Conservation (phyloP, 176 grass and related monocot genomes). For the Carex cristatella region DNA sequence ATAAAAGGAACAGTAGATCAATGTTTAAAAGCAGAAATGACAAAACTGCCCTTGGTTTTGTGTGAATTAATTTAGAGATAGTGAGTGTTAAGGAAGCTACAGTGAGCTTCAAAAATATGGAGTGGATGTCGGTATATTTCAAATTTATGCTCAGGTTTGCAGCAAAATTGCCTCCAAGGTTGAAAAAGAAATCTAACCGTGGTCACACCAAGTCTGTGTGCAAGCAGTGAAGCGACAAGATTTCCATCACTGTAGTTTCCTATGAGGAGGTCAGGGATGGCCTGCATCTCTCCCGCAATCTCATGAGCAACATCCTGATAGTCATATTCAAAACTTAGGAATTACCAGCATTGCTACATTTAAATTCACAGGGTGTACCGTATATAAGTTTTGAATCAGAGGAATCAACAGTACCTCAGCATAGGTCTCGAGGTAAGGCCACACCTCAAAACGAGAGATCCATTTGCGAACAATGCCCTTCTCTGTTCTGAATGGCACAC, state of each 20-base stretch:
- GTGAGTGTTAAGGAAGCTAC: neutral
- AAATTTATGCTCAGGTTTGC: neutral
- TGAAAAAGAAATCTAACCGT: conserved; percentile 39
- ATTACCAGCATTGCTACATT: neutral
- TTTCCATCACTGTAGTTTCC: conserved; percentile 99
- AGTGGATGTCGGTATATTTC: neutral
- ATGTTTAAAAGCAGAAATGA: neutral
- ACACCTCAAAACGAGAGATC: conserved; percentile 99
- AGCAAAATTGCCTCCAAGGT: neutral
- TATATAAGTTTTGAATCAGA: neutral
- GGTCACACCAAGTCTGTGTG: conserved; percentile 91
- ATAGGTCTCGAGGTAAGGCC: conserved; percentile 96
- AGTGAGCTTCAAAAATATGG: neutral
- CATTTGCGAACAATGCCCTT: conserved; percentile 93
- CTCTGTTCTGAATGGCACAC: conserved; percentile 94
- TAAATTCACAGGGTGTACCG: neutral
- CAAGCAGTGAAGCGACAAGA: conserved; percentile 89
- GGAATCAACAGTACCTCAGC: conserved; percentile 56
- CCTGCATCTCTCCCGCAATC: conserved; percentile 86
- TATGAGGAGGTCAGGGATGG: conserved; percentile 84
- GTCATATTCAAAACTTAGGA: neutral
- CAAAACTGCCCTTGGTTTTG: neutral
- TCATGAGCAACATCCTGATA: conserved; percentile 88
- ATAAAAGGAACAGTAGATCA: neutral
- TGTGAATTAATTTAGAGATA: neutral